Evolutionary conservation across 371 early-diverging fungal species (phyloP), one percentile per base, ranked within the genome.

Genomic region (Mortierella polycephala): DNA sequence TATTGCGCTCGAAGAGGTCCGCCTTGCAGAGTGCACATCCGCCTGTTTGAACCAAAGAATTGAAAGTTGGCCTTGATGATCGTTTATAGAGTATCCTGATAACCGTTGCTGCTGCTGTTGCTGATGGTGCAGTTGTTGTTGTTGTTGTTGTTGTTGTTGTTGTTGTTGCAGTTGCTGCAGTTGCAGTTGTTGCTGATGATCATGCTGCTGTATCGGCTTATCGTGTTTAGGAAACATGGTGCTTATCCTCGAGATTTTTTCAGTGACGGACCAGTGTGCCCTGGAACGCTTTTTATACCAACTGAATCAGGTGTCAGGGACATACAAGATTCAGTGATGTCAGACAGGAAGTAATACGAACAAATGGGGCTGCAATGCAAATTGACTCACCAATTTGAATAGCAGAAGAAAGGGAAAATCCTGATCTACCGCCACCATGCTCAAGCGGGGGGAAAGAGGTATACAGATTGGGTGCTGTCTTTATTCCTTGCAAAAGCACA

Each of bases 1-100:
- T n/a, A 76, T 30, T n/a, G 71, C 67, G 21, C 71, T 63, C 39
- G 77, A 62, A 16, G 71, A 67, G 20, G 54, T 23, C 44, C 71
- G 58, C 42, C 68, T 62, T n/a, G 54, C 12, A 16, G 67, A 39
- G 23, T 60, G 68, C 68, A 71, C 47, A 37, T 71, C 72, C 8
- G 60, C 42, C 21, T 60, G 72, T 18, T 66, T 71, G 44, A 57
- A 41, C 72, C 72, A 71, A 42, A 57, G 62, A 40, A 70, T 47
- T 20, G 70, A 51, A 16, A 70, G 59, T 45, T 70, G 70, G 11
- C 58, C 52, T 13, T 45, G 42, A 21, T 53, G 59, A 42, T 44
- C 37, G 30, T 66, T 54, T 45, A 53, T 42, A 30, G 37, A 20
- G 13, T 53, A 60, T 51, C 44, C 61, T 20, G 44, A 13, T 44